Percentiles rank a stretch among this genome's conserved stretches.
These are phyloP conservation scores for Pseudohalonectria lignicola DNA, from an alignment of 2,329 filamentous ascomycete genomes.

Conservation along the genomic window DNA sequence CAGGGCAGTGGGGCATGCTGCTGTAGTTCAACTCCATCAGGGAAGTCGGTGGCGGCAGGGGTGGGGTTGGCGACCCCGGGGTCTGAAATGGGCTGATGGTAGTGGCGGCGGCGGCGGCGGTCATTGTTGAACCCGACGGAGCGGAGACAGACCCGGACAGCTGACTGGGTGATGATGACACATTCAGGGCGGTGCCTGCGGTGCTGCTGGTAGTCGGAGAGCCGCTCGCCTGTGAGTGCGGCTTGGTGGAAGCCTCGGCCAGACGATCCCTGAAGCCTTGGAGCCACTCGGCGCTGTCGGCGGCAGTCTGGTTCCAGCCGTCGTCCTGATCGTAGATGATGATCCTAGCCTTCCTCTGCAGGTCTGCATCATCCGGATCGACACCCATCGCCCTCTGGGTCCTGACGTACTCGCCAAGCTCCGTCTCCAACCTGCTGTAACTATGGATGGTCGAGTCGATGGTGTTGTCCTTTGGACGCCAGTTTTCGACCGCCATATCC, in stretches of 20 bases:
- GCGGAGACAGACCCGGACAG: background rate
- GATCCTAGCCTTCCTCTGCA: slow-evolving; percentile 46
- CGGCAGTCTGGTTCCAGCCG: slow-evolving; percentile 52
- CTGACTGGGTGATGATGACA: too few species aligned
- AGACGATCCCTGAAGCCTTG: slow-evolving; percentile 36
- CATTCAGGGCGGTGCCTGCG: background rate
- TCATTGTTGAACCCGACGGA: background rate
- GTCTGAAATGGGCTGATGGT: background rate
- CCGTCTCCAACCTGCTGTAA: slow-evolving; percentile 42
- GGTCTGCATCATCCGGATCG: slow-evolving; percentile 39
- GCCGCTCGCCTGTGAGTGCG: background rate
- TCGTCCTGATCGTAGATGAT: slow-evolving; percentile 54
- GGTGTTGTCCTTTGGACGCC: slow-evolving; percentile 39
- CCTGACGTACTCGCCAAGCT: slow-evolving; percentile 41
- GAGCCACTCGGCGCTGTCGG: slow-evolving; percentile 45
- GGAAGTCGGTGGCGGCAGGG: background rate
- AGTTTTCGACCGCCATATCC: slow-evolving; percentile 36
- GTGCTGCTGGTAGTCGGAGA: background rate
- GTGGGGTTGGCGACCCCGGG: background rate
- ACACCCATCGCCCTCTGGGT: slow-evolving; percentile 30
- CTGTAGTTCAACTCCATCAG: background rate
- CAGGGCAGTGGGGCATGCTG: background rate
- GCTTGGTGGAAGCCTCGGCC: background rate
- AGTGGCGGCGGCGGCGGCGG: too few species aligned
- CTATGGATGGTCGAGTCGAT: slow-evolving; percentile 52